A percentile compares a stretch with the other conserved stretches of the same genome.
phyloP scores from a whole-genome alignment of 1,139 yeast genomes.

The Taphrina pruni region DNA sequence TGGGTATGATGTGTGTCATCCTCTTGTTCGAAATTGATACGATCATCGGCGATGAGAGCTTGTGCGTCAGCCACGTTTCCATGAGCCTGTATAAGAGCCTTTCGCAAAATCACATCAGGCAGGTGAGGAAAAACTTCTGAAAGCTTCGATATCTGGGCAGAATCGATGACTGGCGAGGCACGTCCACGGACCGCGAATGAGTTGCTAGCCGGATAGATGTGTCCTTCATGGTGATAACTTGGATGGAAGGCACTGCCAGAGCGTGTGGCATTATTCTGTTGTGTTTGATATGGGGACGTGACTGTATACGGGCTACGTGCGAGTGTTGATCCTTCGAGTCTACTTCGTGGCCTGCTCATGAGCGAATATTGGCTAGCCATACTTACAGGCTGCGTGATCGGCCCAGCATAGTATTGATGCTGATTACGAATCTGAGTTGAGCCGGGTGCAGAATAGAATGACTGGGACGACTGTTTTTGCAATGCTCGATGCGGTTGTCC shows the following conservation, averaged over 20 bases:
- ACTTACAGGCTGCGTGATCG: not conserved
- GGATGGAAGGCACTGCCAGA: not conserved
- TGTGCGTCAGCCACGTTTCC: constrained; percentile 33
- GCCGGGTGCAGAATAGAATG: not conserved
- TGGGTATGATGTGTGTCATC: not conserved
- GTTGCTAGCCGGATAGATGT: not conserved
- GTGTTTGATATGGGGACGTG: too few relatives aligned
- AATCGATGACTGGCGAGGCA: not conserved
- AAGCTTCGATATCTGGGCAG: constrained; percentile 7
- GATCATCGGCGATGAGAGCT: constrained; percentile 30
- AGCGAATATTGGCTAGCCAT: constrained; percentile 8
- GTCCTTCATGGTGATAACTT: not conserved
- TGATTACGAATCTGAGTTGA: not conserved
- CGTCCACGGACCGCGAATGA: not conserved
- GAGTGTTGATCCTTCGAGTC: not conserved
- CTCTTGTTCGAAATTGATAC: constrained; percentile 4
- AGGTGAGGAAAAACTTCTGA: constrained; percentile 33
- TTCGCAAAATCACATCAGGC: constrained; percentile 24
- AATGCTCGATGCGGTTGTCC: not conserved
- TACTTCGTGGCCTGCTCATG: constrained; percentile 1
- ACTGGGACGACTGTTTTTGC: not conserved
- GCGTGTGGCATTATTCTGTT: too few relatives aligned
- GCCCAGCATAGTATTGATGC: not conserved
- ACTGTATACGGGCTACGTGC: too few relatives aligned
- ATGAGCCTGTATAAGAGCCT: constrained; percentile 26